Conservation (phyloP, 1,284 basidiomycete genomes). For the Cryptococcus depauperatus region DNA sequence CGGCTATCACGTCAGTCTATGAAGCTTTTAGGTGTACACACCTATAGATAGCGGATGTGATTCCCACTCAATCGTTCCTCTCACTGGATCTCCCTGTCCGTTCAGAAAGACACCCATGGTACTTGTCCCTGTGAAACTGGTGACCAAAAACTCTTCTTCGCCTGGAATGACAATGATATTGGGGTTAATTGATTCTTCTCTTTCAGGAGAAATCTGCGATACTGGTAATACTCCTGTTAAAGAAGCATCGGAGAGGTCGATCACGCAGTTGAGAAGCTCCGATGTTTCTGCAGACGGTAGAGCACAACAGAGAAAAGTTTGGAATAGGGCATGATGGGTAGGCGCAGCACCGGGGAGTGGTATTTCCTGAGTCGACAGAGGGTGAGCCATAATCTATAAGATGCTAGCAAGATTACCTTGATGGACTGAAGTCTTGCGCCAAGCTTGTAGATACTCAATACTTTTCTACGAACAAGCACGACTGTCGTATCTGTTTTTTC, state of each 20-base stretch:
- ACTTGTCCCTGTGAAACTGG: constrained; percentile 53
- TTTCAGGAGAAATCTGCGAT: constrained; percentile 54
- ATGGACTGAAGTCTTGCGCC: constrained; percentile 55
- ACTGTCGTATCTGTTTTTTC: constrained; percentile 59
- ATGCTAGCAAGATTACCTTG: constrained; percentile 47
- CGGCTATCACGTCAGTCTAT: constrained; percentile 48
- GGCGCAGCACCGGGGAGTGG: constrained; percentile 62
- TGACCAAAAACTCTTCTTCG: constrained; percentile 61
- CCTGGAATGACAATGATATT: constrained; percentile 62
- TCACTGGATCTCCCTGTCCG: constrained; percentile 72
- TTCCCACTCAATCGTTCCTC: constrained; percentile 78
- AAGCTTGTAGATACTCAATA: constrained; percentile 60
- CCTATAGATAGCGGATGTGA: constrained; percentile 67
- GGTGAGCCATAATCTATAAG: not conserved
- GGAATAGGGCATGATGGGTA: constrained; percentile 57
- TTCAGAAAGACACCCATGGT: constrained; percentile 79
- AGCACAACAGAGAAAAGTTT: constrained; percentile 63
- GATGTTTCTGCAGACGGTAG: constrained; percentile 48
- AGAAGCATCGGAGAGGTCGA: constrained; percentile 62
- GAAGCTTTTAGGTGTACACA: constrained; percentile 44
- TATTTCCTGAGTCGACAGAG: constrained; percentile 56
- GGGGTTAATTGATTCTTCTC: constrained; percentile 51
- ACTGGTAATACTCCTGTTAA: constrained; percentile 67
- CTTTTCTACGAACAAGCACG: constrained; percentile 63
- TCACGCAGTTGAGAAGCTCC: constrained; percentile 57